These are phyloP conservation scores for Pisolithus thermaeus DNA, from an alignment of 1,284 basidiomycete genomes.

Conservation along the genomic window DNA sequence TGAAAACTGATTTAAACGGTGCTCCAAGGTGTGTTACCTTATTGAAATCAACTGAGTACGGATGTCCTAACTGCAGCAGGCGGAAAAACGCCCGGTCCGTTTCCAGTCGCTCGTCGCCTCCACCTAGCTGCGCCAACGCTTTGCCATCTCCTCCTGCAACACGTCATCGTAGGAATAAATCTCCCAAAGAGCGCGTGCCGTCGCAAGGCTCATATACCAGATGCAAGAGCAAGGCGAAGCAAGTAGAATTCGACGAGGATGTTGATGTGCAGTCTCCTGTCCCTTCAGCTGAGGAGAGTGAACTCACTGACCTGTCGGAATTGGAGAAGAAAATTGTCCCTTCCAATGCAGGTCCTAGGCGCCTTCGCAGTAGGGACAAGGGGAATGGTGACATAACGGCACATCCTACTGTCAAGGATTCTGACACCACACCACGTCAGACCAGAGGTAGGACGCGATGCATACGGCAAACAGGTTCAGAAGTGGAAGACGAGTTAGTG, in stretches of 20 bases:
- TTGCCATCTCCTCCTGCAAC: constrained; percentile 60
- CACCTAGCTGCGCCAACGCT: constrained; percentile 31
- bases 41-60: constrained; percentile 6
- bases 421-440: constrained; percentile 14
- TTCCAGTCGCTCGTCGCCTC: constrained; percentile 44
- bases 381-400: constrained; percentile 5
- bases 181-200: constrained; percentile 37
- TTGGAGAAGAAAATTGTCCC: constrained; percentile 43
- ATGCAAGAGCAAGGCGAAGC: constrained; percentile 47
- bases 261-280: constrained; percentile 30
- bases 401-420: constrained; percentile 7
- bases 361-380: constrained; percentile 60
- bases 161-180: constrained; percentile 60
- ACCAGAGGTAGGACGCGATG: constrained; percentile 6
- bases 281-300: constrained; percentile 47
- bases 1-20: constrained; percentile 11
- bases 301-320: constrained; percentile 56
- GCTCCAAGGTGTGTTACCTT: constrained; percentile 16
- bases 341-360: constrained; percentile 51
- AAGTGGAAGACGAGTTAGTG: background rate
- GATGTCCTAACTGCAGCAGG: constrained; percentile 26
- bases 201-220: constrained; percentile 34
- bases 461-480: background rate
- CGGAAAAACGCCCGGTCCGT: constrained; percentile 31
- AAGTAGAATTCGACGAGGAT: constrained; percentile 60